A percentile compares a stretch with the other conserved stretches of the same genome.
Evolutionary conservation across 2,329 filamentous ascomycete species (phyloP).

Genomic region (Arachnomyces sp.): DNA sequence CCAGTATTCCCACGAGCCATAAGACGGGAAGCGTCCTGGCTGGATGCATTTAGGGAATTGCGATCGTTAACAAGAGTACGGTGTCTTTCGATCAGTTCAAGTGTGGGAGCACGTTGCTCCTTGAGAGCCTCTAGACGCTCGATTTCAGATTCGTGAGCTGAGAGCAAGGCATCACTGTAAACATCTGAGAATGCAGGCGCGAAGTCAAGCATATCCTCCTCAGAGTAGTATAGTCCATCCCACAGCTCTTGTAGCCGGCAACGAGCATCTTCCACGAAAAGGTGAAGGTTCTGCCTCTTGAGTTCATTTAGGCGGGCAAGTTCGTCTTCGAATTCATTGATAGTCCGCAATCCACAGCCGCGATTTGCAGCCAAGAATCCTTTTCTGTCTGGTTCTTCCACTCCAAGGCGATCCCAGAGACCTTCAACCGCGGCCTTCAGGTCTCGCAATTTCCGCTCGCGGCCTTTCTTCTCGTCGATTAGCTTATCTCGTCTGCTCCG

Average conservation of each 20-base stretch:
- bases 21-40: conserved; percentile 87
- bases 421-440: conserved; percentile 70
- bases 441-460: conserved; percentile 71
- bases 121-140: conserved; percentile 68
- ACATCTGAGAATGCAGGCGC: conserved; percentile 95
- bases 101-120: conserved; percentile 78
- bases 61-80: conserved; percentile 75
- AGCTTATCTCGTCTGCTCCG: conserved; percentile 72
- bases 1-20: conserved; percentile 89
- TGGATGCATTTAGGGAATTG: conserved; percentile 79
- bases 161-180: conserved; percentile 88
- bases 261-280: conserved; percentile 92
- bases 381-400: conserved; percentile 77
- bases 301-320: conserved; percentile 78
- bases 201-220: conserved; percentile 98
- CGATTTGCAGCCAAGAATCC: conserved; percentile 79
- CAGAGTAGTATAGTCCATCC: conserved; percentile 88
- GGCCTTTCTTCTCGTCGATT: conserved; percentile 75
- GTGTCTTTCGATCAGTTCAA: conserved; percentile 77
- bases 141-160: conserved; percentile 91
- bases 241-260: conserved; percentile 88
- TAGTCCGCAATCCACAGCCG: conserved; percentile 81
- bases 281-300: conserved; percentile 87
- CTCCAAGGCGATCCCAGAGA: conserved; percentile 79
- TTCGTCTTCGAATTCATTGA: conserved; percentile 95